Percentiles rank a stretch among this genome's conserved stretches.
Evolutionary conservation across 208 protist species (phyloP).

Genomic region (Pavlovales sp.): DNA sequence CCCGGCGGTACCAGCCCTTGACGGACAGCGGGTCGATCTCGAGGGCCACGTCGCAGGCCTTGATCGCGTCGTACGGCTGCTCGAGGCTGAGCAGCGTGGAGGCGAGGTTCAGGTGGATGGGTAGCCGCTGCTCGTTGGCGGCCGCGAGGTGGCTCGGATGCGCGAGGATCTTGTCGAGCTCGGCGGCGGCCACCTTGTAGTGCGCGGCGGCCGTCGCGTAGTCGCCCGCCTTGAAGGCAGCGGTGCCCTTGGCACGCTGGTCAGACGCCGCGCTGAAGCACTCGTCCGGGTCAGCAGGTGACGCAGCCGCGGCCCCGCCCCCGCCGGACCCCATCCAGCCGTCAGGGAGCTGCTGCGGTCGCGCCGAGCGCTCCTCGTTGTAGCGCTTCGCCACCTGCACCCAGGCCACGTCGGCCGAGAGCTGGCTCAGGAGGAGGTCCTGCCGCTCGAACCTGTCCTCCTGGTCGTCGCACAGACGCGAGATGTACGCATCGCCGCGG

Average conservation of each 20-base stretch:
- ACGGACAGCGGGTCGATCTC: neutral
- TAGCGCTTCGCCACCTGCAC: neutral
- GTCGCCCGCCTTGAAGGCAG: neutral
- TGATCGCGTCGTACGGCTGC: slow-evolving; percentile 16
- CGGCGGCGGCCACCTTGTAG: neutral
- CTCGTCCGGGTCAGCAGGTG: neutral
- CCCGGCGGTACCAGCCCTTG: slow-evolving; percentile 20
- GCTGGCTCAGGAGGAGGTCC: neutral
- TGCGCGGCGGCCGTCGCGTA: neutral
- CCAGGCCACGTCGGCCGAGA: neutral
- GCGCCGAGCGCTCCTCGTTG: neutral
- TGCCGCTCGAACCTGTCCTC: slow-evolving; percentile 8
- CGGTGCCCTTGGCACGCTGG: neutral
- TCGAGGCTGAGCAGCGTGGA: neutral
- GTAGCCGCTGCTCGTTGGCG: neutral
- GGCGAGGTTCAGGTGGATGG: slow-evolving; percentile 4
- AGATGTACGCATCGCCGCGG: slow-evolving; percentile 23
- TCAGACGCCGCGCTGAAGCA: neutral
- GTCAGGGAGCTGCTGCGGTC: neutral
- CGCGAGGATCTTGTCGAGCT: neutral
- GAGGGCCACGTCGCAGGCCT: slow-evolving; percentile 8
- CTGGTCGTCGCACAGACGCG: slow-evolving; percentile 26
- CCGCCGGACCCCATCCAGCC: neutral
- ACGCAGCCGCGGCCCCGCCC: neutral
- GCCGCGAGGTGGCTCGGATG: neutral